Evolutionary conservation across 2,329 filamentous ascomycete species (phyloP).

Genomic region (Botrytis tulipae): DNA sequence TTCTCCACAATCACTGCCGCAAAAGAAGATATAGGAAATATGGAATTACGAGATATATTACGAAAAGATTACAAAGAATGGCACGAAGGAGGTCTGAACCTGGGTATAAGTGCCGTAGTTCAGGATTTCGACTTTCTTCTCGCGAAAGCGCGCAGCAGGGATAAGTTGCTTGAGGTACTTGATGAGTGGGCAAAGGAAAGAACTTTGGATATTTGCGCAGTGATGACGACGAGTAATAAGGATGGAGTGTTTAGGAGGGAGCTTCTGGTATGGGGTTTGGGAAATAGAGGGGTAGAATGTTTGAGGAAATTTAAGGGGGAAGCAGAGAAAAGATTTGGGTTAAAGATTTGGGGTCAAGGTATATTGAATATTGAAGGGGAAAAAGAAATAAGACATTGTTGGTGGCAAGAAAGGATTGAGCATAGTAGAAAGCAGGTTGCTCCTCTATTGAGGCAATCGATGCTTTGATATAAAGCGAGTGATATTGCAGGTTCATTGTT

Average conservation of each 20-base stretch:
- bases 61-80: conserved; percentile 86
- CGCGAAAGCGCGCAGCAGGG: conserved; percentile 48
- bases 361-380: conserved; percentile 36
- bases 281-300: conserved; percentile 48
- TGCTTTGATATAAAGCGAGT: neutral
- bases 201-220: conserved; percentile 57
- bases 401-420: conserved; percentile 63
- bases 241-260: conserved; percentile 61
- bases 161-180: conserved; percentile 50
- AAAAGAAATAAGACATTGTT: conserved; percentile 55
- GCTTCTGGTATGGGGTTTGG: conserved; percentile 64
- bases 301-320: conserved; percentile 53
- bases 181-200: conserved; percentile 55
- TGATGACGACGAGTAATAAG: conserved; percentile 66
- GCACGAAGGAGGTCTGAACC: conserved; percentile 52
- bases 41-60: conserved; percentile 65
- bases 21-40: conserved; percentile 63
- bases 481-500: neutral
- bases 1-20: conserved; percentile 59
- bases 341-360: conserved; percentile 55
- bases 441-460: conserved; percentile 59
- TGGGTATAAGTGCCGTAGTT: conserved; percentile 68
- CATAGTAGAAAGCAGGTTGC: conserved; percentile 68
- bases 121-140: conserved; percentile 61
- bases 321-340: conserved; percentile 49